Evolutionary conservation across 2,329 filamentous ascomycete genomes (phyloP).

Genomic region (Rosellinia necatrix): DNA sequence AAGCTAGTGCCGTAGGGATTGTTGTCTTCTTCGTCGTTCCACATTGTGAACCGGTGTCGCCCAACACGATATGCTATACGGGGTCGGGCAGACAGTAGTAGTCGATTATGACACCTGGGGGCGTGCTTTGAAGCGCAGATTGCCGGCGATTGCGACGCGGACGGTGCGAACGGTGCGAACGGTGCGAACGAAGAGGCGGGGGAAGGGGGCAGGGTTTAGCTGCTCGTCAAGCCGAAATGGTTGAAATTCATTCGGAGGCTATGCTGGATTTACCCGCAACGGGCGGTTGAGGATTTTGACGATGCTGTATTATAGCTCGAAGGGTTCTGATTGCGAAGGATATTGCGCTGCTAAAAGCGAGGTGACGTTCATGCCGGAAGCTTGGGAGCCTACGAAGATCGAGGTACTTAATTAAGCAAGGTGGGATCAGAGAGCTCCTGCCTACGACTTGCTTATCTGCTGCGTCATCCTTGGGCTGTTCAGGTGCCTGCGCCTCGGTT

Average conservation of each 20-base stretch:
- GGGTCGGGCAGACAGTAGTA: slow-evolving; percentile 14
- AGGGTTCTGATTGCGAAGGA: neutral
- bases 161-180: too few species aligned
- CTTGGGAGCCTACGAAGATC: slow-evolving; percentile 24
- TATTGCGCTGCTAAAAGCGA: slow-evolving; percentile 16
- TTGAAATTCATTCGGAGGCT: neutral
- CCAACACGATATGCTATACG: slow-evolving; percentile 13
- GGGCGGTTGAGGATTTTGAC: neutral
- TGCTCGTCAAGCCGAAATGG: slow-evolving; percentile 9
- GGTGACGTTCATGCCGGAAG: slow-evolving; percentile 24
- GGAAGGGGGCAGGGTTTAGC: slow-evolving; percentile 29
- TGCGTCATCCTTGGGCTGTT: slow-evolving; percentile 14
- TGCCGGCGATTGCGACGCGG: slow-evolving; percentile 22
- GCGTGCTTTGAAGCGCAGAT: slow-evolving; percentile 19
- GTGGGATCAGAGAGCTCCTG: slow-evolving; percentile 9
- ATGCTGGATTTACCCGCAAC: neutral
- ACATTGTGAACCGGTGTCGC: slow-evolving; percentile 65
- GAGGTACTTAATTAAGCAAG: slow-evolving; percentile 21
- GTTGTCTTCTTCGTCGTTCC: slow-evolving; percentile 96
- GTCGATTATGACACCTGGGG: slow-evolving; percentile 7
- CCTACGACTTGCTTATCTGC: neutral
- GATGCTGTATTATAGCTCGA: slow-evolving; percentile 6
- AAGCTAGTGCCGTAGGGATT: slow-evolving; percentile 94
- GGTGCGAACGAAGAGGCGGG: slow-evolving; percentile 34
- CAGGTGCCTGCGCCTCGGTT: slow-evolving; percentile 7